Evolutionary conservation across 208 protist species (phyloP).

Genomic region (Acanthamoeba divionensis): DNA sequence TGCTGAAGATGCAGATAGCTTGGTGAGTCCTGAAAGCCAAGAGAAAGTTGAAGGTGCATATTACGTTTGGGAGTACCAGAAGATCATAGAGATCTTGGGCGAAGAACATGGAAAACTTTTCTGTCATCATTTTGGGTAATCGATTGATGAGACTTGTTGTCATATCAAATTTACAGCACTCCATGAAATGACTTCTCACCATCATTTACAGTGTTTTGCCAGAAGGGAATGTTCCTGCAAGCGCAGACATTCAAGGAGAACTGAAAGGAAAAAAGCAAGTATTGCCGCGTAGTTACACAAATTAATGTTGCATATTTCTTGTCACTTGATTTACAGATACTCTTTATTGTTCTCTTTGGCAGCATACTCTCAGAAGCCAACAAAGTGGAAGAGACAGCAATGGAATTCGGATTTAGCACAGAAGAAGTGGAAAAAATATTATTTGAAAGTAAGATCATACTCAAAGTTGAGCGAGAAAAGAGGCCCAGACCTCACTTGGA

Average conservation of each 20-base stretch:
- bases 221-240: background rate
- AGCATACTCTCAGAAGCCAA: constrained; percentile 7
- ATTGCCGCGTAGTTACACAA: background rate
- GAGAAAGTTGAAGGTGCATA: constrained; percentile 65
- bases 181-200: background rate
- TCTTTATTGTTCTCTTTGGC: background rate
- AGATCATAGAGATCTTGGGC: background rate
- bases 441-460: background rate
- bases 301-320: background rate
- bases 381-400: constrained; percentile 22
- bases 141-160: background rate
- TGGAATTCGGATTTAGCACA: constrained; percentile 34
- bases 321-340: background rate
- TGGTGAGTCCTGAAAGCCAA: background rate
- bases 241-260: background rate
- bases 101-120: constrained; percentile 18
- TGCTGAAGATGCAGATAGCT: constrained; percentile 69
- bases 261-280: background rate
- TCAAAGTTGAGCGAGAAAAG: background rate
- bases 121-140: background rate
- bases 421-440: background rate
- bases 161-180: background rate
- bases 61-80: constrained; percentile 59
- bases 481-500: constrained; percentile 57
- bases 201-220: background rate